A percentile compares a stretch with the other conserved stretches of the same genome.
phyloP scores from a whole-genome alignment of 2,329 filamentous ascomycete species.

The Scopulariopsis brevicaulis region DNA sequence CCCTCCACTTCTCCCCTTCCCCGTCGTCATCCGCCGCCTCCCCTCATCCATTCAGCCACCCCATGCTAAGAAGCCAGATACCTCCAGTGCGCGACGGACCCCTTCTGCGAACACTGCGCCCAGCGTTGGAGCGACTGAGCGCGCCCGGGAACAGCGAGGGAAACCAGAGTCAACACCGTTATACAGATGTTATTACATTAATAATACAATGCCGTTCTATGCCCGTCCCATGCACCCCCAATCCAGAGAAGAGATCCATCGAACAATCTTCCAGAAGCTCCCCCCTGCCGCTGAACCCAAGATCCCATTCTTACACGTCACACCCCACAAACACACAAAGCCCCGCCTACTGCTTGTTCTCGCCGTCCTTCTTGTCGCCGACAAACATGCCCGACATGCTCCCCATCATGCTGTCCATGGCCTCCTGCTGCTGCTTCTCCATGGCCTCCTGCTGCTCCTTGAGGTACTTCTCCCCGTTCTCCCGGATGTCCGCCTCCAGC shows the following conservation, averaged over 20 bases:
- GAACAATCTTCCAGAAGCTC: background rate
- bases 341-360: background rate
- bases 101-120: conserved; percentile 3
- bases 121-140: background rate
- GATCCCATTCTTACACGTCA: background rate
- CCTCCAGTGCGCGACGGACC: conserved; percentile 1
- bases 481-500: conserved; percentile 80
- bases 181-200: conserved; percentile 3
- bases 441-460: conserved; percentile 83
- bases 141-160: background rate
- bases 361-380: conserved; percentile 4
- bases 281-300: background rate
- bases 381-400: conserved; percentile 52
- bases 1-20: background rate
- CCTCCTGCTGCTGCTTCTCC: conserved; percentile 82
- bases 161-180: background rate
- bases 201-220: conserved; percentile 3
- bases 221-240: background rate
- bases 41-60: too few relatives aligned
- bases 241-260: background rate
- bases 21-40: too few relatives aligned
- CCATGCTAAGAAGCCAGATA: background rate
- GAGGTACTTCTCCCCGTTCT: conserved; percentile 91
- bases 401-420: conserved; percentile 84
- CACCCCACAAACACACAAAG: background rate